phyloP scores from a whole-genome alignment of 441 rosid species.

The Rhodomyrtus psidioides region DNA sequence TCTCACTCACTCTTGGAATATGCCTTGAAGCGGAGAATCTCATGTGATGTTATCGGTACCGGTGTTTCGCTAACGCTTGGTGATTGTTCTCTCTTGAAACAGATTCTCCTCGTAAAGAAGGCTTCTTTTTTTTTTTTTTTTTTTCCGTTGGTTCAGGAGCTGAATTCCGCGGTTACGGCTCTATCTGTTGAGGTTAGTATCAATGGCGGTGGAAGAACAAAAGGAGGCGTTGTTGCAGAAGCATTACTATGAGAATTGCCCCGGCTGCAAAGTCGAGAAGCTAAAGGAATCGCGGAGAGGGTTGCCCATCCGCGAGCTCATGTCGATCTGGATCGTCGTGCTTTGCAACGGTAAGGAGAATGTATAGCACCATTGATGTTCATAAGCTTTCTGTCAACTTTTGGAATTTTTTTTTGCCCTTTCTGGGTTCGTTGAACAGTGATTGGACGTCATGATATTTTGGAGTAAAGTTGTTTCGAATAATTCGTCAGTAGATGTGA shows the following conservation, averaged over 20 bases:
- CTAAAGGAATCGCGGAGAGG: conserved; percentile 36
- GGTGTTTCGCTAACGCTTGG: neutral
- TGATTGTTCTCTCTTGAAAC: neutral
- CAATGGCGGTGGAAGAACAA: conserved; percentile 21
- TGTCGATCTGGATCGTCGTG: conserved; percentile 63
- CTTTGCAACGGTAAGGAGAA: conserved; percentile 49
- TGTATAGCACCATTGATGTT: neutral
- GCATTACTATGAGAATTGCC: conserved; percentile 46
- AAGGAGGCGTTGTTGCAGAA: conserved; percentile 44
- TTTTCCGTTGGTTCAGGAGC: neutral
- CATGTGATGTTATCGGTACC: neutral
- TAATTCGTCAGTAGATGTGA: neutral
- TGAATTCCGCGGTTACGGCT: neutral
- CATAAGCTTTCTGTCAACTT: neutral
- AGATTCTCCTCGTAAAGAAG: neutral
- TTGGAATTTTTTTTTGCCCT: neutral
- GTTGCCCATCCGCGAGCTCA: conserved; percentile 42
- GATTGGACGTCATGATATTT: neutral
- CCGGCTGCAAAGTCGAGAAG: conserved; percentile 73
- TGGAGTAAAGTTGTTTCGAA: neutral
- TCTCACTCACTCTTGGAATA: neutral
- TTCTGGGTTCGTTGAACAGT: neutral
- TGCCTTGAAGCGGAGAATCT: neutral
- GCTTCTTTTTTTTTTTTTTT: neutral
- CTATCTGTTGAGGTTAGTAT: neutral